Evolutionary conservation across 164 flowering plant genomes (phyloP), one percentile per base, ranked within the genome.

Genomic region (Stephania cephalantha): DNA sequence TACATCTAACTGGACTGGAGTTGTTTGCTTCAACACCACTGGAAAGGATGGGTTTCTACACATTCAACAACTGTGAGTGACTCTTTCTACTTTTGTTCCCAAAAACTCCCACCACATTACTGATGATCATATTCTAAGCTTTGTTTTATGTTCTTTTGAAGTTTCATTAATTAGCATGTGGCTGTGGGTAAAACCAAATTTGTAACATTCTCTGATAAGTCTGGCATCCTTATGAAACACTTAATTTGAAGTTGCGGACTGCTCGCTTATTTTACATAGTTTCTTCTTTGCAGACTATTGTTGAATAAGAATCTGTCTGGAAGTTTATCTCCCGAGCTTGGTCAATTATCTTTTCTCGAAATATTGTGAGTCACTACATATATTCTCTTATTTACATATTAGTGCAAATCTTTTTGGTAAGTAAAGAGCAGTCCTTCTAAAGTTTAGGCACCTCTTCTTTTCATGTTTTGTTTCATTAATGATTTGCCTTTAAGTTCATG

Each of bases 1-100:
- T 72, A 78, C 80, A 45, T 80, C 91, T 20, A 88, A 88, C 46
- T 94, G 98, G 98, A 89, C 87, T 1, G 97, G 97, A 63, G 86
- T 94, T 73, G 53, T 85, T 58, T 94, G 98, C 89, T 87, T 31
- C 83, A 85, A 92, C 77, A 9, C 7, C 3, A 77, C 87, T 12
- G n/a, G 72, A 71, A 75, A 70, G 15, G 94, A 94, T 82, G 90
- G 88, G 69, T 88, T 90, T 80, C 82, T 88, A 65, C 98, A 94
- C 84, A 86, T 94, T 55, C 12, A 15, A 48, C 86, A 90, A 80
- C 75, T 94, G 98, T 94, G 90, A 71, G 88, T 46, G 71, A 75
- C 73, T 73, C 46, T 73, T 6, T 50, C 15, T 50, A 15, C 55
- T 15, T 15, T 50, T 50, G 11, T 11, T 50, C 55, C n/a, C 65